Evolutionary conservation across 352 stramenopile genomes (phyloP).

Genomic region (Globisporangium megalacanthum): DNA sequence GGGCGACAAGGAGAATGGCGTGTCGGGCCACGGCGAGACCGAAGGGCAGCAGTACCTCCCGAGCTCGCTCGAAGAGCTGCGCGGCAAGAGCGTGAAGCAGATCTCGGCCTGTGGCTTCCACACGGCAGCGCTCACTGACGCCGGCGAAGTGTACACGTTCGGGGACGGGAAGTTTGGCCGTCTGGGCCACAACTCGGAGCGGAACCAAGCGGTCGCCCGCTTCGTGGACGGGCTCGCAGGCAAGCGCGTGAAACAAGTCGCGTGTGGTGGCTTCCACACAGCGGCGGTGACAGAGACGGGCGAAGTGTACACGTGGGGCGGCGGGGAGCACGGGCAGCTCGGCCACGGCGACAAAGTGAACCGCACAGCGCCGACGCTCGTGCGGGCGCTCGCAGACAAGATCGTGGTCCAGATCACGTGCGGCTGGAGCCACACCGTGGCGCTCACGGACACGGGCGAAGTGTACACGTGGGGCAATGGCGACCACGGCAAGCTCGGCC

Average conservation of each 20-base stretch:
- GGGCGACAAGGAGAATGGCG: conserved; percentile 96
- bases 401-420: conserved; percentile 94
- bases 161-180: conserved; percentile 90
- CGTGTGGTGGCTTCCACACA: conserved; percentile 86
- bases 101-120: conserved; percentile 88
- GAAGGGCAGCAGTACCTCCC: conserved; percentile 95
- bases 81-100: conserved; percentile 83
- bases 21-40: conserved; percentile 92
- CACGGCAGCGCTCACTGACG: conserved; percentile 76
- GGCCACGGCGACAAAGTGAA: conserved; percentile 96
- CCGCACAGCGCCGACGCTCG: conserved; percentile 89
- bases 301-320: conserved; percentile 87
- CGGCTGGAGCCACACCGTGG: conserved; percentile 95
- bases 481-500: conserved; percentile 93
- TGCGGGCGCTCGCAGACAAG: conserved; percentile 86
- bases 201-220: conserved; percentile 70
- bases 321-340: conserved; percentile 92
- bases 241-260: conserved; percentile 83
- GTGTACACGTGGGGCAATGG: conserved; percentile 94
- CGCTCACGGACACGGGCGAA: conserved; percentile 88
- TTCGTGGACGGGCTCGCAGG: conserved; percentile 64
- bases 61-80: conserved; percentile 85
- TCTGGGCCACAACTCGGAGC: conserved; percentile 79
- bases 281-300: conserved; percentile 80
- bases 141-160: conserved; percentile 92